A percentile compares a stretch with the other conserved stretches of the same genome.
Evolutionary conservation across 2,329 filamentous ascomycete species (phyloP).

Genomic region (Ophiognomonia clavigignenti-juglandacearum): DNA sequence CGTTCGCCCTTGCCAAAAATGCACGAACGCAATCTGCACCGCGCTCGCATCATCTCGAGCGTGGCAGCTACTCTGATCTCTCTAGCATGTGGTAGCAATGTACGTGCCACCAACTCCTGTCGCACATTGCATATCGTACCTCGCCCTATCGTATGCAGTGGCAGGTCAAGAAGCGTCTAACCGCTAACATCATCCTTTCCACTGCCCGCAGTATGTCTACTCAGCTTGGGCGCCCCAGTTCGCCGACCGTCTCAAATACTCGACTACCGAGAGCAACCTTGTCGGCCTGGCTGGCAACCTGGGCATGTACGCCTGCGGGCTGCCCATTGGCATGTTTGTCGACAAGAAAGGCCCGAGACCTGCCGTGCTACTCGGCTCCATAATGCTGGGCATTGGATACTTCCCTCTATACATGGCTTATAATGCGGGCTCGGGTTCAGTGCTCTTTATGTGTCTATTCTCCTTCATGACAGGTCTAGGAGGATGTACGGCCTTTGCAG

Average conservation of each 20-base stretch:
- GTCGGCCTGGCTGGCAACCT: conserved; percentile 83
- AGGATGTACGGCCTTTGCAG: conserved; percentile 85
- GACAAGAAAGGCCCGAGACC: conserved; percentile 77
- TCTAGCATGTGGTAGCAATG: conserved; percentile 89
- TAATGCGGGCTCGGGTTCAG: conserved; percentile 57
- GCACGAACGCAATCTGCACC: conserved; percentile 46
- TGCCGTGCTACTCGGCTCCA: conserved; percentile 68
- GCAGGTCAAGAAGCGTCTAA: neutral
- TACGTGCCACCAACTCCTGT: conserved; percentile 36
- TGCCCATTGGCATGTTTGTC: conserved; percentile 83
- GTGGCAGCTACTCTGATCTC: conserved; percentile 80
- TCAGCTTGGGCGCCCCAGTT: conserved; percentile 98
- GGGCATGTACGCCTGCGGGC: conserved; percentile 89
- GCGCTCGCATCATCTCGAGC: conserved; percentile 74
- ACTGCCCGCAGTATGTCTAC: conserved; percentile 85
- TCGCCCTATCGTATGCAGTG: neutral
- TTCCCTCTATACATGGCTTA: conserved; percentile 80
- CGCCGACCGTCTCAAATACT: conserved; percentile 77
- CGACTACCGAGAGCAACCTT: conserved; percentile 88
- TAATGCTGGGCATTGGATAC: conserved; percentile 74
- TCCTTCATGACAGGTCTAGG: conserved; percentile 83
- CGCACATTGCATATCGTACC: neutral
- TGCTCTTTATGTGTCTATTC: conserved; percentile 68
- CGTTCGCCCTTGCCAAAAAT: conserved; percentile 27
- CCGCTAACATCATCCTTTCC: conserved; percentile 13